Base-by-base conservation (phyloP, 139 green algal species). In the Penium margaritaceum region DNA sequence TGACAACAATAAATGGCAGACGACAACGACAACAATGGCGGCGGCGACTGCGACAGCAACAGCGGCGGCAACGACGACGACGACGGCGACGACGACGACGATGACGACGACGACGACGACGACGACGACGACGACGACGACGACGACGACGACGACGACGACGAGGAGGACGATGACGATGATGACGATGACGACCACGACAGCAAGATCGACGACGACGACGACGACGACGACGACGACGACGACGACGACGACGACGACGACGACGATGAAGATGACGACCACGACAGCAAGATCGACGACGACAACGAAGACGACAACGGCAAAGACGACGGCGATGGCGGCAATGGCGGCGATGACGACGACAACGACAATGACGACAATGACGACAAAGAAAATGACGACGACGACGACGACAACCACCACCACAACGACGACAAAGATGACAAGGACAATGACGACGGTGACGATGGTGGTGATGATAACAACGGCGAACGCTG, bases 191-290 rank as follows among this genome's bases (percentile, higher is more conserved):
- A 66, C 57, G 32, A 66, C 12, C 12, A 66, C 57, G 32, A 66
- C 12, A 15, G 15, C 57, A 15, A 66, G 57, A 15, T 21, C 57
- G 57, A 37, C 57, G 57, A 66, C 12, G 32, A 66, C 57, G 32
- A 66, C 57, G 57, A 66, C 12, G 32, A 46, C 12, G 57, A 46
- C 32, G 57, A 66, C 30, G 32, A 46, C 30, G 57, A 66, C 12
- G 57, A 66, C 30, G 57, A 66, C 57, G 32, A 66, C 32, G 57
- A 66, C 57, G 32, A 66, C 57, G 32, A 66, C 57, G 32, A 66
- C 15, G 32, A 66, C 15, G 15, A 66, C 32, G 32, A 66, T 37
- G 32, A 66, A 29, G 32, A 66, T 15, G 32, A 66, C 15, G 57
- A 66, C 14, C 12, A 53, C 43, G 43, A 53, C 14, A 14, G 15